Evolutionary conservation across 371 early-diverging fungal species (phyloP), one percentile per base, ranked within the genome.

Genomic region (Mortierella sp.): DNA sequence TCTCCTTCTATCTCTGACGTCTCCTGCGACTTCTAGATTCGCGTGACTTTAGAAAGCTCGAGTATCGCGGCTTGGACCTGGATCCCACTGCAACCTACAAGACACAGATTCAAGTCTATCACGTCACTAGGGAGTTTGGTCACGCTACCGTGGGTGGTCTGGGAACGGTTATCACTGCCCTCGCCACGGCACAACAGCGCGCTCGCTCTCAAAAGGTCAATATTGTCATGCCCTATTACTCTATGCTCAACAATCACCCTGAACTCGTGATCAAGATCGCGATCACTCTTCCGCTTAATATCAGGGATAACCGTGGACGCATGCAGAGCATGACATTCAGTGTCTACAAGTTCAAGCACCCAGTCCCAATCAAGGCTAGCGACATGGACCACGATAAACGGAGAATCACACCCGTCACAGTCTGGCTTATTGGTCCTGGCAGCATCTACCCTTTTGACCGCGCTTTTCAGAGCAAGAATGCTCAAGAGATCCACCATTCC

Each of bases 71-170:
- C n/a, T 66, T 88, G 39, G 85, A 46, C 6, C 51, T 76, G 3
- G 78, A 76, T 31, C 68, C 68, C 4, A 24, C 50, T 3, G 64
- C 78, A 0, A 43, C 43, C 67, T 67, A 76, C 78, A 56, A 71
- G 58, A 43, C 71, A 49, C 28, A 46, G 63, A 38, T 80, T 76
- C 41, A 78, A 63, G 54, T 90, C n/a, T 90, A 86, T 50, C 90
- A 90, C 61, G 80, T 90, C 50, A 86, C 87, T 16, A 88, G 86
- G 63, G 90, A 89, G 58, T 89, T 88, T 69, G 88, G 89, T 12
- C 81, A 83, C 13, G 87, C 89, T 1, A 79, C 86, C 0, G 85
- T 86, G 84, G 86, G 86, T 42, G 86, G 84, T 2, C 79, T 89
- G 59, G 90, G 90, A 21, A 81, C 81, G 56, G 83, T 87, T 2